Conservation (phyloP, 805 yeast genomes). For the Cyberlindnera galapagoensis region DNA sequence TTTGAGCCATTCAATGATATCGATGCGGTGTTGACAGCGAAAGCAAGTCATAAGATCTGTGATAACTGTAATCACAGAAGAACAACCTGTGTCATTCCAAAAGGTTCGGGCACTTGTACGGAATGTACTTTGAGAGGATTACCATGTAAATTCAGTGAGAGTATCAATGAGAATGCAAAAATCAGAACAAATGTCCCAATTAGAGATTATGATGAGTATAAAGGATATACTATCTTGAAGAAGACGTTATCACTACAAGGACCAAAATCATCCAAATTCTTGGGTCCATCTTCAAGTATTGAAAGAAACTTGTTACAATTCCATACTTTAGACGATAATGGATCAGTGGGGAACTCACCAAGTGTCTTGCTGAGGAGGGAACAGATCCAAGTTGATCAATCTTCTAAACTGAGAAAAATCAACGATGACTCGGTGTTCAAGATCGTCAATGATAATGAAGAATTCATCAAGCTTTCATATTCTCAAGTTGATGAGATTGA, state of each 20-base stretch:
- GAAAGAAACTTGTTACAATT: conserved; percentile 21
- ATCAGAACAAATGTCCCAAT: conserved; percentile 22
- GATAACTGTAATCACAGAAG: conserved; percentile 20
- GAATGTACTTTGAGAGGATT: conserved; percentile 22
- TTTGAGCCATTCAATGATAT: conserved; percentile 7
- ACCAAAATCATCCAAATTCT: conserved; percentile 22
- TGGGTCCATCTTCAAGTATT: conserved; percentile 22
- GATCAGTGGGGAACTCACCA: conserved; percentile 8
- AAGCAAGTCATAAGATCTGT: conserved; percentile 8
- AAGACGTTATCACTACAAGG: conserved; percentile 24
- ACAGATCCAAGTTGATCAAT: conserved; percentile 11
- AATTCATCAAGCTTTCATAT: conserved; percentile 20
- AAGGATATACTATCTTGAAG: conserved; percentile 24
- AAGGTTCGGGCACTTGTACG: conserved; percentile 13
- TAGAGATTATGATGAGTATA: conserved; percentile 23
- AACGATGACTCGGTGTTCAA: conserved; percentile 20
- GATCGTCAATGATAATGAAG: conserved; percentile 23
- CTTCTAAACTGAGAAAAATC: conserved; percentile 19
- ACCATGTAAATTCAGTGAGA: conserved; percentile 20
- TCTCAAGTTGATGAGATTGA: conserved; percentile 25
- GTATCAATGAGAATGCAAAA: conserved; percentile 6
- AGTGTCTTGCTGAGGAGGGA: conserved; percentile 10
- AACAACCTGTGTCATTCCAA: conserved; percentile 19
- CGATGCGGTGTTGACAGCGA: too few relatives aligned
- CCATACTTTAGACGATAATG: conserved; percentile 1